Evolutionary conservation across 176 grass and related monocot species (phyloP).

Genomic region (Bothriochloa decipiens): DNA sequence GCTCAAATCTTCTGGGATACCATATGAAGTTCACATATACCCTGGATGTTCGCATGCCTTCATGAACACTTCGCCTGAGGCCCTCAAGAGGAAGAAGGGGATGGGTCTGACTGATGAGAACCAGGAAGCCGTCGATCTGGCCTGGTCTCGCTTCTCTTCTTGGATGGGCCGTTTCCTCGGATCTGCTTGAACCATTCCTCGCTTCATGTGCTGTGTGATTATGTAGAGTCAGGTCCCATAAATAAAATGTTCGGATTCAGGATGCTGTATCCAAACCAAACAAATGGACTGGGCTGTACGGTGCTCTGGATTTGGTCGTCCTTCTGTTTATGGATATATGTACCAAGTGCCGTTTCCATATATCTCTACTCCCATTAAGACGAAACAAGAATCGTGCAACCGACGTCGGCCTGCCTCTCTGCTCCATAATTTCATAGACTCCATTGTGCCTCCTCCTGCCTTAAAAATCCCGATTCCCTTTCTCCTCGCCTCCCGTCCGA

Average conservation of each 20-base stretch:
- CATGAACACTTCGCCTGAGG: conserved; percentile 84
- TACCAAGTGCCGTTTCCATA: not conserved
- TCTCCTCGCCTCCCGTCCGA: too few species aligned
- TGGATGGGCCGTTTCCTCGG: conserved; percentile 80
- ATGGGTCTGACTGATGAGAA: conserved; percentile 81
- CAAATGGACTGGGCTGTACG: conserved; percentile 8
- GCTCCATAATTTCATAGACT: too few species aligned
- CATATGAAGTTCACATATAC: conserved; percentile 83
- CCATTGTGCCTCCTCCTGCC: too few species aligned
- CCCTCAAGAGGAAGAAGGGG: conserved; percentile 74
- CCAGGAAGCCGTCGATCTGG: conserved; percentile 54
- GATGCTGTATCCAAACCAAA: conserved; percentile 26
- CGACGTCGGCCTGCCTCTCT: too few species aligned
- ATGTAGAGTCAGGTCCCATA: not conserved
- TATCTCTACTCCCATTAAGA: too few species aligned
- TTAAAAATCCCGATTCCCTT: too few species aligned
- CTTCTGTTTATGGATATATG: not conserved
- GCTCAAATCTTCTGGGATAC: conserved; percentile 69
- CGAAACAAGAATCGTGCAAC: too few species aligned
- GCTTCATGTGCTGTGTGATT: not conserved
- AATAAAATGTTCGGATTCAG: conserved; percentile 44
- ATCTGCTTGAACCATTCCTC: conserved; percentile 38
- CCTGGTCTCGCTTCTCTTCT: conserved; percentile 79
- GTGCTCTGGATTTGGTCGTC: not conserved
- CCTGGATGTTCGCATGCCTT: conserved; percentile 77